phyloP scores from a whole-genome alignment of 1,284 basidiomycete species.

The Trametes versicolor region DNA sequence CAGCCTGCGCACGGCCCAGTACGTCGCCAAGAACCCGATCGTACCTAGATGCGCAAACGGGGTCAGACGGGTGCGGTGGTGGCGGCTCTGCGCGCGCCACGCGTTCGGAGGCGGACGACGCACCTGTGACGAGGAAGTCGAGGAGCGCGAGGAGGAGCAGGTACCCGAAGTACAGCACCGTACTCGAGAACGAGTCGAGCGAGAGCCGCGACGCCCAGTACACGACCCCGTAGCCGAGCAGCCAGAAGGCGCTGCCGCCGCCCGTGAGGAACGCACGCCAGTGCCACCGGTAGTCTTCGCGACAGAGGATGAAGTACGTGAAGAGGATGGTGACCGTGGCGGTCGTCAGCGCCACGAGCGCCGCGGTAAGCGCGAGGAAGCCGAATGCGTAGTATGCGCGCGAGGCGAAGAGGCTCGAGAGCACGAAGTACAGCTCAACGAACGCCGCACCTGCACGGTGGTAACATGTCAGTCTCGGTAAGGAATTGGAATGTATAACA shows the following conservation, averaged over 20 bases:
- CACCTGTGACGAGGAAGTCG: slow-evolving; percentile 90
- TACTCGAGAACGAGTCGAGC: slow-evolving; percentile 85
- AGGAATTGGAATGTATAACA: background rate
- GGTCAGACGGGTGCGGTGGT: background rate
- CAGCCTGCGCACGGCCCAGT: slow-evolving; percentile 85
- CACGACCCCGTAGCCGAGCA: slow-evolving; percentile 85
- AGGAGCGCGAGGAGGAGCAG: slow-evolving; percentile 85
- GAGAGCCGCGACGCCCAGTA: slow-evolving; percentile 92
- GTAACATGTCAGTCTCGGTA: background rate
- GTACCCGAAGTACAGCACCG: slow-evolving; percentile 93
- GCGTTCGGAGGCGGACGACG: slow-evolving; percentile 41
- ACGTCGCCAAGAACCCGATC: slow-evolving; percentile 89
- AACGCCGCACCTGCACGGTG: slow-evolving; percentile 82
- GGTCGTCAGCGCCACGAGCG: slow-evolving; percentile 87
- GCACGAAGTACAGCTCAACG: slow-evolving; percentile 94
- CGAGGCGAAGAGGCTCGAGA: slow-evolving; percentile 94
- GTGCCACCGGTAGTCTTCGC: slow-evolving; percentile 98
- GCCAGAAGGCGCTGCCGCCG: slow-evolving; percentile 94
- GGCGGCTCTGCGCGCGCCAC: background rate
- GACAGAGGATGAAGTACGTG: slow-evolving; percentile 93
- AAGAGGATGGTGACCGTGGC: slow-evolving; percentile 92
- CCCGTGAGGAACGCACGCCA: slow-evolving; percentile 97
- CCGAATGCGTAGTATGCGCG: slow-evolving; percentile 96
- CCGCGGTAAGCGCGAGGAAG: slow-evolving; percentile 90
- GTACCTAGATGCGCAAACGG: slow-evolving; percentile 58